Evolutionary conservation across 2,329 filamentous ascomycete genomes (phyloP).

Genomic region (Trichothecium sympodiale): DNA sequence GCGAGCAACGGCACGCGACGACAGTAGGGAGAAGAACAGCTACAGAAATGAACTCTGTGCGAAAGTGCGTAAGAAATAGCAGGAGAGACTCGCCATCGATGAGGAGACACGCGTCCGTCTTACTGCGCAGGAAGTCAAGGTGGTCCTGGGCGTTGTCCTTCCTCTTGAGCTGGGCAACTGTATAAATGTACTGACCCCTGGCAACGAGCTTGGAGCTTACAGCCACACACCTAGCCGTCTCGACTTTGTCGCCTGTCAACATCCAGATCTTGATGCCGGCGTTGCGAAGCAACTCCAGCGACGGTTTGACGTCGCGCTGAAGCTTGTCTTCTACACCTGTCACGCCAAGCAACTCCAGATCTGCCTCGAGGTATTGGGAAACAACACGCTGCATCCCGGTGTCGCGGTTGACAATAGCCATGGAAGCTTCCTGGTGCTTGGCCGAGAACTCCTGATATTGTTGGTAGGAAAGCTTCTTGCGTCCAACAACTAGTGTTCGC

Average conservation of each 20-base stretch:
- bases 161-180: slow-evolving; percentile 72
- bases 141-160: slow-evolving; percentile 81
- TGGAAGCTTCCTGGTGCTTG: slow-evolving; percentile 66
- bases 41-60: slow-evolving; percentile 74
- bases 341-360: slow-evolving; percentile 89
- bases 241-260: slow-evolving; percentile 97
- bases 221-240: slow-evolving; percentile 92
- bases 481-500: slow-evolving; percentile 87
- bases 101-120: slow-evolving; percentile 76
- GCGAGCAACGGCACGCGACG: slow-evolving; percentile 91
- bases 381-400: slow-evolving; percentile 71
- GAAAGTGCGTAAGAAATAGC: slow-evolving; percentile 73
- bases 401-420: slow-evolving; percentile 73
- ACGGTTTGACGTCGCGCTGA: slow-evolving; percentile 90
- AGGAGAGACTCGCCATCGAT: slow-evolving; percentile 89
- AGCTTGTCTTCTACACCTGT: slow-evolving; percentile 97
- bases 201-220: slow-evolving; percentile 91
- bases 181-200: slow-evolving; percentile 91
- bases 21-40: slow-evolving; percentile 85
- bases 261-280: slow-evolving; percentile 99
- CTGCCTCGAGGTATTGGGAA: slow-evolving; percentile 69
- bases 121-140: slow-evolving; percentile 78
- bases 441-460: slow-evolving; percentile 73
- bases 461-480: slow-evolving; percentile 67
- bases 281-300: slow-evolving; percentile 86